Evolutionary conservation across 345 rosid genomes (phyloP).

Genomic region (Capsella bursapastoris): DNA sequence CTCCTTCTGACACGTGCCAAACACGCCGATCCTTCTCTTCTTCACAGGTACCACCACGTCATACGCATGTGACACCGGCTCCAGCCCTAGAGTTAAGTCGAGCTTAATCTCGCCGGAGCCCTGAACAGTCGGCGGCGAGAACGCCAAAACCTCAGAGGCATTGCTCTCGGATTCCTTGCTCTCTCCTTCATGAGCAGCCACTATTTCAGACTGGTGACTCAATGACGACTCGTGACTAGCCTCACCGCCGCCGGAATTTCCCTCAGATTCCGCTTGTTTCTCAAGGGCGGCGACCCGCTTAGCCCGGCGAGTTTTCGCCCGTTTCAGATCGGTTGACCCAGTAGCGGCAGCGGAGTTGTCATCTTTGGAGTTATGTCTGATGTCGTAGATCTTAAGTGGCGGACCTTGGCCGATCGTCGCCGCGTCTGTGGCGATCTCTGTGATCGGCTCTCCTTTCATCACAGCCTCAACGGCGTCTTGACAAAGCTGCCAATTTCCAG

Average conservation of each 20-base stretch:
- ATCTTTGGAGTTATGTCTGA: constrained; percentile 82
- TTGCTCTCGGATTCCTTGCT: constrained; percentile 70
- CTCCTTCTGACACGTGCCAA: constrained; percentile 44
- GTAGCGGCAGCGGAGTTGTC: constrained; percentile 51
- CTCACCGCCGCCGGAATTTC: constrained; percentile 40
- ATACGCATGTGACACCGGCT: constrained; percentile 55
- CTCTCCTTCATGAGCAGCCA: constrained; percentile 58
- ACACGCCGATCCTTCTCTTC: constrained; percentile 58
- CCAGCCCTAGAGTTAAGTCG: constrained; percentile 66
- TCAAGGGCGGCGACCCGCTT: constrained; percentile 4
- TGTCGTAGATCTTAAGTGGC: constrained; percentile 82
- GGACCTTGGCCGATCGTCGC: constrained; percentile 81
- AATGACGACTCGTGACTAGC: constrained; percentile 86
- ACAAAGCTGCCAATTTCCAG: constrained; percentile 95
- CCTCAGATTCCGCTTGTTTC: constrained; percentile 31
- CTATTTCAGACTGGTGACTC: constrained; percentile 79
- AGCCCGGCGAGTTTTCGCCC: constrained; percentile 25
- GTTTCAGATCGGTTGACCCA: constrained; percentile 26
- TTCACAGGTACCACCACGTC: constrained; percentile 79
- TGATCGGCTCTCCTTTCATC: constrained; percentile 76
- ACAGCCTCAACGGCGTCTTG: constrained; percentile 94
- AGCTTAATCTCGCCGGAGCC: constrained; percentile 49
- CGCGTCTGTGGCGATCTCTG: constrained; percentile 72
- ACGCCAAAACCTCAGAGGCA: constrained; percentile 51
- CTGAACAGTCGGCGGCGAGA: constrained; percentile 56